These are phyloP conservation scores for Pseudocercospora fijiensis DNA, from an alignment of 2,329 filamentous ascomycete genomes.

Conservation along the genomic window DNA sequence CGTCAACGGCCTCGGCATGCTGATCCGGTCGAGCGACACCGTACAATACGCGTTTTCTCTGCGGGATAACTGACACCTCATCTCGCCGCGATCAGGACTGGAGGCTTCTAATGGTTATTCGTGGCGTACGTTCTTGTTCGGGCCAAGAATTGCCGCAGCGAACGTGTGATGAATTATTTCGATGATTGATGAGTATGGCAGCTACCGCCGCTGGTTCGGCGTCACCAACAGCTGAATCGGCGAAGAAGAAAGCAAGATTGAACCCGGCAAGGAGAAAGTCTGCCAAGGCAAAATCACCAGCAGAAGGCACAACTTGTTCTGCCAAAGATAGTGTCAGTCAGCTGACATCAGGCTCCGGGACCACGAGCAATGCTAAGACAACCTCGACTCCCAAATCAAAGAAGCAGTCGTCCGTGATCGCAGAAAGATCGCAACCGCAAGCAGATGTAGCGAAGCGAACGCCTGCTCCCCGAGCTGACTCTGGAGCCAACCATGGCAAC, in stretches of 20 bases:
- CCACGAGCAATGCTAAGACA: neutral
- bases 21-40: neutral
- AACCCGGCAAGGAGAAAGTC: slow-evolving; percentile 30
- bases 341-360: neutral
- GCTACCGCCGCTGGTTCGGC: slow-evolving; percentile 7
- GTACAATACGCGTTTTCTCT: too few relatives aligned
- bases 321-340: neutral
- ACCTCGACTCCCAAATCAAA: neutral
- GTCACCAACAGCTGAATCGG: neutral
- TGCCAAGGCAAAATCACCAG: slow-evolving; percentile 15
- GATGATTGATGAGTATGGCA: slow-evolving; percentile 6
- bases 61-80: neutral
- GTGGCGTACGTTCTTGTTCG: neutral
- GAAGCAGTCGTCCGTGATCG: neutral
- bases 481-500: neutral
- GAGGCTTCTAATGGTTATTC: neutral
- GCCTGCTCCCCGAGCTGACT: neutral
- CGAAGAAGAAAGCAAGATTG: slow-evolving; percentile 22
- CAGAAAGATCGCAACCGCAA: neutral
- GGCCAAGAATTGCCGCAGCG: neutral
- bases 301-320: neutral
- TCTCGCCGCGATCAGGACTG: neutral
- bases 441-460: neutral
- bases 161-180: neutral
- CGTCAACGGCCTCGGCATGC: slow-evolving; percentile 4